Base-by-base conservation (phyloP, 1,139 yeast genomes). In the Sugiyamaella sp. region DNA sequence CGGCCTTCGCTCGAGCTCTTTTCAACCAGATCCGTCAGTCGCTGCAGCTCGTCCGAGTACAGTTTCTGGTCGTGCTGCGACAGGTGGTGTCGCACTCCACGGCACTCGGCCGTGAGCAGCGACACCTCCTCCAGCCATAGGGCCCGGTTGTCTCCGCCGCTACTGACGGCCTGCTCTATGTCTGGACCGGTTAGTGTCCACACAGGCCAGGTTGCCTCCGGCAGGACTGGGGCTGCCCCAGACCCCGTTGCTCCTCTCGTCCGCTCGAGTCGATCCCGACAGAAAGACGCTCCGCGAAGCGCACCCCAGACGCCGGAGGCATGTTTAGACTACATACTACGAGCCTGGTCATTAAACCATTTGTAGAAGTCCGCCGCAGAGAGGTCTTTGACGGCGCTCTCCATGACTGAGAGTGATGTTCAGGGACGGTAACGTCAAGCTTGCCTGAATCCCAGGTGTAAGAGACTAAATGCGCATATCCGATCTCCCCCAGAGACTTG, bases 51-150 rank as follows among this genome's bases (percentile, higher is more conserved):
- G 8, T 54, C 53, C 2, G 56, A 53, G 41, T 62, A 63, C 10
- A 50, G 46, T 45, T 63, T 57, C n/a, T 60, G 62, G 46, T 64
- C 68, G 49, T 63, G 54, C 32, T 57, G 54, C 1, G 66, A 60
- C 10, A 62, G 55, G 2, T 46, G 35, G 33, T 54, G 51, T 25
- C 59, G 53, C n/a, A 41, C 46, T 21, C 51, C 47, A 37, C 63
- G 58, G 45, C 65, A 62, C 37, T 51, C 40, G 8, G 40, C 45
- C 3, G 60, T 39, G 27, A 62, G 52, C 3, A 49, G 53, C 2
- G 55, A 43, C 25, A 62, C 53, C 19, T 51, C 38, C 24, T 51
- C 51, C 21, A 57, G 38, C 29, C 60, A 54, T n/a, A n/a, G n/a
- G 12, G 43, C 32, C 3, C 48, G 16, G 32, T 51, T 56, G 17